These are phyloP conservation scores for Zygoascus bituminiphila DNA, from an alignment of 805 yeast species.

Conservation along the genomic window DNA sequence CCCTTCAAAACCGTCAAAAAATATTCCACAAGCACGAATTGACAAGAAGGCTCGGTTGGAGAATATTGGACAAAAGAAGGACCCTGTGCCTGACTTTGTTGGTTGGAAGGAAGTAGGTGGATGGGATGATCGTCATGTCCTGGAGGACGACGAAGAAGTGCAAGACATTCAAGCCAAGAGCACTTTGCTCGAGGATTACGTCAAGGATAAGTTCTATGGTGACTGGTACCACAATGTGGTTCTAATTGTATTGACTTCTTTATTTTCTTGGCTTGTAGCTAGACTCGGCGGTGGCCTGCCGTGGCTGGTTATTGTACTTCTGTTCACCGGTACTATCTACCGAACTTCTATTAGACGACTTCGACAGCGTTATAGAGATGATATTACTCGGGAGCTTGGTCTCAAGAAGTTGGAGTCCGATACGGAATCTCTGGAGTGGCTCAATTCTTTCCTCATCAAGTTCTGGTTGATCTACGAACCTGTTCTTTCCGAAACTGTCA, in stretches of 20 bases:
- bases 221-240: slow-evolving; percentile 96
- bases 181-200: slow-evolving; percentile 63
- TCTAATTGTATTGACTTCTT: slow-evolving; percentile 54
- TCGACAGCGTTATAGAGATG: slow-evolving; percentile 65
- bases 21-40: slow-evolving; percentile 7
- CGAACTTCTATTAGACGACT: slow-evolving; percentile 78
- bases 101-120: slow-evolving; percentile 96
- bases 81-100: slow-evolving; percentile 53
- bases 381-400: slow-evolving; percentile 78
- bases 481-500: slow-evolving; percentile 72
- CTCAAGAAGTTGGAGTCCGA: slow-evolving; percentile 77
- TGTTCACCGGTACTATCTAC: slow-evolving; percentile 59
- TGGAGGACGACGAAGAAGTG: slow-evolving; percentile 55
- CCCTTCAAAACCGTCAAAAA: slow-evolving; percentile 3
- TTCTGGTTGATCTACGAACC: slow-evolving; percentile 94
- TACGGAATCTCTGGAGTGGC: slow-evolving; percentile 93
- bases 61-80: slow-evolving; percentile 13
- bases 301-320: slow-evolving; percentile 65
- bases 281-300: slow-evolving; percentile 68
- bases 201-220: slow-evolving; percentile 74
- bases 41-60: slow-evolving; percentile 10
- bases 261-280: slow-evolving; percentile 73
- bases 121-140: slow-evolving; percentile 62
- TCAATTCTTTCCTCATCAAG: slow-evolving; percentile 78
- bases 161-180: slow-evolving; percentile 62